A percentile compares a stretch with the other conserved stretches of the same genome.
phyloP scores from a whole-genome alignment of 768 basidiomycete genomes.

The Xanthoconium purpureum region DNA sequence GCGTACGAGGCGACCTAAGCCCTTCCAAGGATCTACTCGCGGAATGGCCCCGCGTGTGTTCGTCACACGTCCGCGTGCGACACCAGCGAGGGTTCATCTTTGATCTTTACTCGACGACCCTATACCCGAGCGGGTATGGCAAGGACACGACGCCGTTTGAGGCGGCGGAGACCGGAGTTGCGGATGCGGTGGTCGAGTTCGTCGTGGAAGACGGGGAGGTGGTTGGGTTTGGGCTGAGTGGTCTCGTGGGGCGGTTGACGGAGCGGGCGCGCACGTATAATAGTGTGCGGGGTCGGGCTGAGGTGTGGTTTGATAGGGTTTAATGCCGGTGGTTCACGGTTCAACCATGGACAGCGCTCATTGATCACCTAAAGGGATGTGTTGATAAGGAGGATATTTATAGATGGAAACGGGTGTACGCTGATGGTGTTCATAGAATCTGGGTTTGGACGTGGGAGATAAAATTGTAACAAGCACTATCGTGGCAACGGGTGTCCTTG shows the following conservation, averaged over 20 bases:
- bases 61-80: constrained; percentile 30
- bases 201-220: constrained; percentile 3
- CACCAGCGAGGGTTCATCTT: constrained; percentile 17
- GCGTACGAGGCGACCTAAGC: neutral
- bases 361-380: no score
- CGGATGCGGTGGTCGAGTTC: no score
- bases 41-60: constrained; percentile 35
- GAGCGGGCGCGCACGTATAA: constrained; percentile 20
- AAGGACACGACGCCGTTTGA: constrained; percentile 34
- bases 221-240: constrained; percentile 30
- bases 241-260: constrained; percentile 10
- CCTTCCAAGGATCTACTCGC: constrained; percentile 21
- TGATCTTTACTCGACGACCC: constrained; percentile 15
- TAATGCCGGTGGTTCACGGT: neutral
- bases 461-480: no score
- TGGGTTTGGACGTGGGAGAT: no score
- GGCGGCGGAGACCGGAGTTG: no score
- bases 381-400: no score
- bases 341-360: no score
- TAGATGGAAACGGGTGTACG: no score
- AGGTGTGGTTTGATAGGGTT: constrained; percentile 32
- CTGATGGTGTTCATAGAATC: no score
- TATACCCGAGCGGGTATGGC: constrained; percentile 40
- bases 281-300: constrained; percentile 24
- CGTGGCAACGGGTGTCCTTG: no score